Evolutionary conservation across 192 early-diverging fungal species (phyloP), one percentile per base, ranked within the genome.

Genomic region (Backusella westeae): DNA sequence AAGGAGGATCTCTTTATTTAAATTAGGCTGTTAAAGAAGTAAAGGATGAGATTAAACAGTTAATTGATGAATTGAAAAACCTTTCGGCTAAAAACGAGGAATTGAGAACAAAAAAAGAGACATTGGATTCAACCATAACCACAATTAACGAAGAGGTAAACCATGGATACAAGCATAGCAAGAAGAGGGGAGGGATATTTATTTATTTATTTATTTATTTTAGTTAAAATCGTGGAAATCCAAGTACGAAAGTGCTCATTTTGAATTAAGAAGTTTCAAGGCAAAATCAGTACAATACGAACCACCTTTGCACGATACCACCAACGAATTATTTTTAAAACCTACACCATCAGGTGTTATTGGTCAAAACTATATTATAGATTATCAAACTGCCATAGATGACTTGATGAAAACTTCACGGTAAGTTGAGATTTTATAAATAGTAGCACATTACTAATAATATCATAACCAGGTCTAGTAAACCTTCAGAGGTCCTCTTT

Each of bases 381-480:
- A 87, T 19, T 97, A 96, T 85, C 92, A 97, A 77, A 87, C 85
- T 15, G 91, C 95, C n/a, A 88, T 96, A 36, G 93, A 96, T 78
- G 89, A 90, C 38, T 84, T 98, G 8, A 81, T 98, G 39, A 80
- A 86, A 21, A 91, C 92, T 36, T 93, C 92, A 77, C 85, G 93
- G 90, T 91, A 84, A 38, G 52, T 19, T 21, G 26, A 6, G 15
- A 42, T 23, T 59, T 23, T 59, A 59, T 41, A 41, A 23, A 26
- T n/a, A 53, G 4, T 32, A 42, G 26, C 38, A 78, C 29, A 44
- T 1, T n/a, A 6, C 15, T 49, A 19, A 49, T 49, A 49, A 46
- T 63, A 34, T 34, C 32, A 39, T 19, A 19, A 17, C 42, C 35
- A 90, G 89, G 69, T 91, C 93, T 1, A 91, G 94, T 21, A 84